A percentile compares a stretch with the other conserved stretches of the same genome.
phyloP scores from a whole-genome alignment of 1,284 basidiomycete genomes.

The Austroboletus niveus region DNA sequence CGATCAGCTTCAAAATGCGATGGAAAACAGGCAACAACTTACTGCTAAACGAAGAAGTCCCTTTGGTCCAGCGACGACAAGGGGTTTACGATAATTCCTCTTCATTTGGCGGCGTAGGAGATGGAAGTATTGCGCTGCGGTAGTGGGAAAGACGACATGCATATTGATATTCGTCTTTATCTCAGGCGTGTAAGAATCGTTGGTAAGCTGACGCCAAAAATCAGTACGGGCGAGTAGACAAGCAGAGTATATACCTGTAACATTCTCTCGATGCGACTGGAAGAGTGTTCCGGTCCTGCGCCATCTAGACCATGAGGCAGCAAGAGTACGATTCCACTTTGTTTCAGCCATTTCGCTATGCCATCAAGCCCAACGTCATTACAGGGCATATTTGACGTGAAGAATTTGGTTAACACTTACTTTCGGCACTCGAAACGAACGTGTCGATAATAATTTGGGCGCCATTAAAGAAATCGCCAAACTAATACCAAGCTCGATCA shows the following conservation, averaged over 20 bases:
- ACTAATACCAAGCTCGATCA: constrained; percentile 38
- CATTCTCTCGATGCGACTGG: constrained; percentile 82
- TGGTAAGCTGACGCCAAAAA: constrained; percentile 52
- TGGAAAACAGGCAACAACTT: constrained; percentile 27
- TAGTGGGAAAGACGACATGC: constrained; percentile 82
- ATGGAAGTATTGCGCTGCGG: constrained; percentile 89
- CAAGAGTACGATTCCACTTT: constrained; percentile 85
- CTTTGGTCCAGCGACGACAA: constrained; percentile 83
- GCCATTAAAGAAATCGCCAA: constrained; percentile 92
- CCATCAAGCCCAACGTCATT: not conserved
- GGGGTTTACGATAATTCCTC: constrained; percentile 82
- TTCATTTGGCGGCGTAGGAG: constrained; percentile 79
- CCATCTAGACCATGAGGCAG: constrained; percentile 88
- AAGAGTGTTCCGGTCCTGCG: constrained; percentile 89
- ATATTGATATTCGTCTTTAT: constrained; percentile 64
- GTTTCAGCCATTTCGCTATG: constrained; percentile 91
- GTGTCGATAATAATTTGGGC: constrained; percentile 89
- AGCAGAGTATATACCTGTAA: constrained; percentile 55
- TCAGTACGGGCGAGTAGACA: not conserved
- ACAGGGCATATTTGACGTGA: not conserved
- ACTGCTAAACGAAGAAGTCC: constrained; percentile 78
- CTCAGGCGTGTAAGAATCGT: constrained; percentile 55
- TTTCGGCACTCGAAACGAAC: constrained; percentile 80
- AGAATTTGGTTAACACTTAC: constrained; percentile 41
- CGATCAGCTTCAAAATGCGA: not conserved